Evolutionary conservation across 116 monocot genomes (phyloP).

Genomic region (Papilionanthe hybrid): DNA sequence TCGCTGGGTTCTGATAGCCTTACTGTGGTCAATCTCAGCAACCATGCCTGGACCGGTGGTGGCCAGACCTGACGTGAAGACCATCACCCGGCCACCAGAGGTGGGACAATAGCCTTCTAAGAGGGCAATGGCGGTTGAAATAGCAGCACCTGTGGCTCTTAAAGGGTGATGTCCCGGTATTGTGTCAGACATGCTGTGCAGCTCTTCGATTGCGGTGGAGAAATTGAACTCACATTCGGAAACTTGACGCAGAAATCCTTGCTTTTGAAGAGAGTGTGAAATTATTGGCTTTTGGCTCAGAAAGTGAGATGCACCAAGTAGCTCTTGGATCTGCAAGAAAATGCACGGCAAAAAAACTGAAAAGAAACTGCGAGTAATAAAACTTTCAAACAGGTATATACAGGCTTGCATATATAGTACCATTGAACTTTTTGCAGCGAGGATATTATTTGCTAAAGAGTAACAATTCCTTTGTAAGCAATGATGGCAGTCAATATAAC

Average conservation of each 20-base stretch:
- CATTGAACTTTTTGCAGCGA: not conserved
- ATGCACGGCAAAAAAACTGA: not conserved
- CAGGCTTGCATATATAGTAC: not conserved
- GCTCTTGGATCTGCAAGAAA: slow-evolving; percentile 51
- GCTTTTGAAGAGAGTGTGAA: slow-evolving; percentile 24
- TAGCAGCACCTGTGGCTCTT: slow-evolving; percentile 82
- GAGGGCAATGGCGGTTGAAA: slow-evolving; percentile 74
- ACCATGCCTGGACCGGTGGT: slow-evolving; percentile 85
- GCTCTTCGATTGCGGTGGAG: slow-evolving; percentile 72
- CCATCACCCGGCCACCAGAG: slow-evolving; percentile 67
- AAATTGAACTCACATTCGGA: slow-evolving; percentile 91
- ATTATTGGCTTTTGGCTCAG: slow-evolving; percentile 25
- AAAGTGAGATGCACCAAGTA: slow-evolving; percentile 46
- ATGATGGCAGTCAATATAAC: too few relatives aligned
- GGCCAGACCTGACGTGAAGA: slow-evolving; percentile 85
- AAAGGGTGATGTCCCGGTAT: slow-evolving; percentile 46
- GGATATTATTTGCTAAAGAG: not conserved
- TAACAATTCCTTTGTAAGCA: too few relatives aligned
- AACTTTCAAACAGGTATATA: not conserved
- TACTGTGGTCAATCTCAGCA: slow-evolving; percentile 62
- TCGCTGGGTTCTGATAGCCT: slow-evolving; percentile 67
- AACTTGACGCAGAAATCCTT: slow-evolving; percentile 67
- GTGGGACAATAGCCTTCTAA: slow-evolving; percentile 57
- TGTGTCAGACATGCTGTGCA: slow-evolving; percentile 24
- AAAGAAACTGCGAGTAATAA: not conserved